A percentile compares a stretch with the other conserved stretches of the same genome.
Conservation (phyloP, 805 yeast species). For the Cyberlindnera maclurae region DNA sequence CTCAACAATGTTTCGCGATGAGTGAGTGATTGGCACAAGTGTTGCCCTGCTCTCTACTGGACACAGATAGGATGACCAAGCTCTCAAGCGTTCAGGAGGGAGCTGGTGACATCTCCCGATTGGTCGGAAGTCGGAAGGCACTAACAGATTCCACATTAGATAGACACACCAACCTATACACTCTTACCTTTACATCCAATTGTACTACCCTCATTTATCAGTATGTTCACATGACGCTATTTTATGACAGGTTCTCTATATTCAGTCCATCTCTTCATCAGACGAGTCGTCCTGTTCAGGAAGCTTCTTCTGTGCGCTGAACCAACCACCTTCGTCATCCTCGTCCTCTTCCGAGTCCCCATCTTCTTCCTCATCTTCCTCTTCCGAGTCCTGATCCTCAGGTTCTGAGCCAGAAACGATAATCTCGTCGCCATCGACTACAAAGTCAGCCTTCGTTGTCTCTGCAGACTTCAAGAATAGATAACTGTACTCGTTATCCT, state of each 20-base stretch:
- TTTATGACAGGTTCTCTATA: background rate
- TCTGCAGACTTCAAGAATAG: constrained; percentile 37
- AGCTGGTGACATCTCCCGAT: too few species aligned
- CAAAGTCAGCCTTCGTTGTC: constrained; percentile 22
- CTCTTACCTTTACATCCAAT: too few species aligned
- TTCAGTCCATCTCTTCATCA: constrained; percentile 10
- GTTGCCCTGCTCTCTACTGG: too few species aligned
- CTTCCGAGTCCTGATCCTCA: constrained; percentile 10
- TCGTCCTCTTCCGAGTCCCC: constrained; percentile 9
- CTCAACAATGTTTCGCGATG: too few species aligned
- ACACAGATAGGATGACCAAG: too few species aligned
- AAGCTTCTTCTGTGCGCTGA: constrained; percentile 15
- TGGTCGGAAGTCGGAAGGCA: too few species aligned
- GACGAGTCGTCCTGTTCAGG: constrained; percentile 6
- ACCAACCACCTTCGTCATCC: constrained; percentile 23
- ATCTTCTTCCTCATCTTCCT: constrained; percentile 16
- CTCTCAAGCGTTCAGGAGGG: too few species aligned
- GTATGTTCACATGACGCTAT: too few species aligned
- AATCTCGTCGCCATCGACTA: constrained; percentile 10
- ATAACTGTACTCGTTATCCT: constrained; percentile 47
- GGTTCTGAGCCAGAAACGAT: constrained; percentile 13
- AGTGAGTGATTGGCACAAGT: too few species aligned
- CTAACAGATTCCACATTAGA: too few species aligned
- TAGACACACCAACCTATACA: too few species aligned
- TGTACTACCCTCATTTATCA: too few species aligned